Base-by-base conservation (phyloP, 208 protist genomes). In the Crithidia bombi region DNA sequence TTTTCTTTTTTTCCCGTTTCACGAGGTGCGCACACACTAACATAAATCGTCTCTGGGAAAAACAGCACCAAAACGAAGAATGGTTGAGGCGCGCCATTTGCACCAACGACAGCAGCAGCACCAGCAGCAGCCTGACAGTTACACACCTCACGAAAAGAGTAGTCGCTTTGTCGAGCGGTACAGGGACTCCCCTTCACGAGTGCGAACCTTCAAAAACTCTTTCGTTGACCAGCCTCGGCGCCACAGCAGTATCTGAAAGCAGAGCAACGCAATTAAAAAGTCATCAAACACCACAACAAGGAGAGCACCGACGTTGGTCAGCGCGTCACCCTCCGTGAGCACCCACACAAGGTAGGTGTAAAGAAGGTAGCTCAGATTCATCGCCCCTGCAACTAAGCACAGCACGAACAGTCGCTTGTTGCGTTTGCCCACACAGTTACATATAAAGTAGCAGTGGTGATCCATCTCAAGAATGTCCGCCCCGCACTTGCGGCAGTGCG, bases 401-500 rank as follows among this genome's bases (percentile, higher is more conserved):
- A 39, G 52, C 28, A 93, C 19, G 43, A 90, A 90, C 7, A 69
- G 23, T n/a, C 28, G 46, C 32, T 69, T 38, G 58, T 85, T 90
- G 32, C 59, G 56, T 0, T 25, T 38, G 41, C 85, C 83, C 32
- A 89, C 75, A 51, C 85, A 90, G 65, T 93, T 93, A 65, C 69
- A 54, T n/a, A 90, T 85, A 15, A 89, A 52, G 41, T 87, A 89
- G 62, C 85, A 89, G 58, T 90, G 85, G 63, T 90, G 85, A 50
- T 90, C 80, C 77, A 87, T 89, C 17, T 30, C 38, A 0, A 64
- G 30, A 1, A 93, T 70, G 38, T 74, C 41, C 0, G 76, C 65
- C 5, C 19, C 71, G 58, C 85, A 90, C 63, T 76, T 73, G 39
- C 75, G 44, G 65, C 80, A 93, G 52, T 68, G 73, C 12, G 65